Percentiles rank a stretch among this genome's conserved stretches.
Conservation (phyloP, 352 stramenopile genomes). For the Globisporangium irregulare region DNA sequence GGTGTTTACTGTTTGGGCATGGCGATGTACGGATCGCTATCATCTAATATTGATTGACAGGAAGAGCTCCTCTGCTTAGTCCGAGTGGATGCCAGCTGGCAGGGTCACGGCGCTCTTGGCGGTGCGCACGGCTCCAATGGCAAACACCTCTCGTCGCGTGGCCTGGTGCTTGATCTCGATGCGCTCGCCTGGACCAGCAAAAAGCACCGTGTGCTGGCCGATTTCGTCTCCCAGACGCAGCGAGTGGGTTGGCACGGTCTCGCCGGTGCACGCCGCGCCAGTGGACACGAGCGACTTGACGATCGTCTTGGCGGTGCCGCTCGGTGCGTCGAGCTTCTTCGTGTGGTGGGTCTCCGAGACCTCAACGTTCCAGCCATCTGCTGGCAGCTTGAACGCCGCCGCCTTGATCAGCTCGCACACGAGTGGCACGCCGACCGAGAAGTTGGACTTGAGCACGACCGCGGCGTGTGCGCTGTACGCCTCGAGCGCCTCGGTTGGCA, state of each 20-base stretch:
- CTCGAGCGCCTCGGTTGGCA: conserved; percentile 56
- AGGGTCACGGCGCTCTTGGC: conserved; percentile 52
- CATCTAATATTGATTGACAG: conserved; percentile 1
- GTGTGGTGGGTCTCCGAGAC: conserved; percentile 85
- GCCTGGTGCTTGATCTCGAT: conserved; percentile 86
- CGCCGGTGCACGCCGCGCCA: conserved; percentile 49
- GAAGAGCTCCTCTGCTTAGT: conserved; percentile 14
- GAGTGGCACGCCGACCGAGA: conserved; percentile 80
- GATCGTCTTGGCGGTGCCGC: conserved; percentile 76
- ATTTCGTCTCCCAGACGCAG: conserved; percentile 80
- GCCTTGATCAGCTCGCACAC: conserved; percentile 69
- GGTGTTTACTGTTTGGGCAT: background rate
- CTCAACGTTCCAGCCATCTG: conserved; percentile 76
- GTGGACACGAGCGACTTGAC: conserved; percentile 63
- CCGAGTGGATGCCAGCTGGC: conserved; percentile 57
- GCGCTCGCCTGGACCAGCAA: conserved; percentile 70
- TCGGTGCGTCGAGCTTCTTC: conserved; percentile 83
- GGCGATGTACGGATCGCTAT: background rate
- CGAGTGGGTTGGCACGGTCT: conserved; percentile 55
- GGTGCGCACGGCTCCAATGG: conserved; percentile 65
- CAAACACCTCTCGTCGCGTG: conserved; percentile 78
- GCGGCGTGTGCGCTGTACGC: conserved; percentile 56
- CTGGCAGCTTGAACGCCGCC: conserved; percentile 71
- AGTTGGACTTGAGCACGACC: conserved; percentile 80
- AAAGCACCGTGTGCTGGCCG: conserved; percentile 80